Evolutionary conservation across 2,329 filamentous ascomycete genomes (phyloP), one percentile per base, ranked within the genome.

Genomic region (Capronia epimyces): DNA sequence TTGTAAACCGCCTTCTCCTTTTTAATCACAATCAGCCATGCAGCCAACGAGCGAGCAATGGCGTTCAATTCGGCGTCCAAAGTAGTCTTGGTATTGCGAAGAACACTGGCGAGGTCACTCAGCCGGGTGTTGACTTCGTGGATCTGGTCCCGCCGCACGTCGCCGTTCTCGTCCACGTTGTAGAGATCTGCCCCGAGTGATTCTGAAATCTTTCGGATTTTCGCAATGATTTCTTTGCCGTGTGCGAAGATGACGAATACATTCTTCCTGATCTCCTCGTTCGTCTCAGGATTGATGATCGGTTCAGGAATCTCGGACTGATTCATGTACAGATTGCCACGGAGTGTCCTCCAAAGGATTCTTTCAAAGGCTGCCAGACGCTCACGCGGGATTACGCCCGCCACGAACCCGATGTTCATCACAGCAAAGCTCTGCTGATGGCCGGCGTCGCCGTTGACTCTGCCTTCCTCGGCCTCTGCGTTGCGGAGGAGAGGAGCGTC

Each of bases 161-260:
- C 93, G 69, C 87, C 89, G 74, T 97, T 96, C 76, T 98, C 93
- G 63, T 98, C 93, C 25, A 98, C 93, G 61, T 84, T 89, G 77
- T 98, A 98, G 55, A 97, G 80, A 66, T 95, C 89, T 49, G 94
- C 93, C 55, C 91, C 88, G 71, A 98, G 84, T 7, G 90, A 96
- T 73, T 98, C 93, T 1, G 91, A 97, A 55, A 98, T 97, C 79
- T 96, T 97, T 66, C 93, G 84, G 67, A 98, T 97, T 82, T 98
- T 98, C 65, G 90, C 87, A 63, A 98, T 83, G 62, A 98, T 95
- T 71, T 97, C 91, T 72, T 95, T 95, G 66, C 93, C 93, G 65
- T 98, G 93, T 10, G 93, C 93, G 64, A 98, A 98, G 69, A 98
- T 98, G 65, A 98, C 91, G 65, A 98, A 98, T 49, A 98, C 93